Base-by-base conservation (phyloP, 495 filamentous ascomycete genomes). In the Penicillium crystallinum region DNA sequence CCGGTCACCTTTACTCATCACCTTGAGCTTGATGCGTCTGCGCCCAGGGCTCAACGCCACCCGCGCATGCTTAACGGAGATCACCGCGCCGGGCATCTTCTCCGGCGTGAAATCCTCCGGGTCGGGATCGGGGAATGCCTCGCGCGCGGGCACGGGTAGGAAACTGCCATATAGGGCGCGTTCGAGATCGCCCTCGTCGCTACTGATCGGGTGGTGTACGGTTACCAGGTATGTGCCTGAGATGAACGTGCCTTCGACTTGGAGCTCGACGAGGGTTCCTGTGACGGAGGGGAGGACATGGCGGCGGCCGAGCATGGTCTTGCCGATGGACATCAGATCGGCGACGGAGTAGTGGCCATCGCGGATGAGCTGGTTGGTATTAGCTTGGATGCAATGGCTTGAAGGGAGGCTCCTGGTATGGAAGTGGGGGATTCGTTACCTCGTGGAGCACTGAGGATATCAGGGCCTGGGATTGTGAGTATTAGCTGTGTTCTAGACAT, bases 201-300 rank as follows among this genome's bases (percentile, higher is more conserved):
- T 85, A 58, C 81, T 82, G 67, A 98, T 86, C 18, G 93, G 93
- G 64, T 93, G 77, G 68, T 96, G 90, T 19, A 98, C 89, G 0
- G 93, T 98, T 1, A 98, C 93, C 15, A 98, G 82, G 64, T 96
- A 97, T 12, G 91, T 97, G 30, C 93, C 95, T 8, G 77, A 83
- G 3, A 80, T 84, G 57, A 98, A 98, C 0, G 93, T 98, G 33
- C 95, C 93, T 69, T 98, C 93, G 51, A 97, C 85, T 75, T 91
- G 88, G 53, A 98, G 80, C 72, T 95, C 87, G 46, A 79, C 75
- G 22, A 98, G 80, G 10, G 88, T 86, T 3, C 79, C 73, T 22
- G 81, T 74, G 25, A 98, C 93, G 15, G 85, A 82, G 21, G 95
- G 90, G 14, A 90, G 76, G 55, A 98, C 93, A 67, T 98, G 95